A percentile compares a stretch with the other conserved stretches of the same genome.
These are phyloP conservation scores for Brettanomyces naardenensis DNA, from an alignment of 805 yeast genomes.

Conservation along the genomic window DNA sequence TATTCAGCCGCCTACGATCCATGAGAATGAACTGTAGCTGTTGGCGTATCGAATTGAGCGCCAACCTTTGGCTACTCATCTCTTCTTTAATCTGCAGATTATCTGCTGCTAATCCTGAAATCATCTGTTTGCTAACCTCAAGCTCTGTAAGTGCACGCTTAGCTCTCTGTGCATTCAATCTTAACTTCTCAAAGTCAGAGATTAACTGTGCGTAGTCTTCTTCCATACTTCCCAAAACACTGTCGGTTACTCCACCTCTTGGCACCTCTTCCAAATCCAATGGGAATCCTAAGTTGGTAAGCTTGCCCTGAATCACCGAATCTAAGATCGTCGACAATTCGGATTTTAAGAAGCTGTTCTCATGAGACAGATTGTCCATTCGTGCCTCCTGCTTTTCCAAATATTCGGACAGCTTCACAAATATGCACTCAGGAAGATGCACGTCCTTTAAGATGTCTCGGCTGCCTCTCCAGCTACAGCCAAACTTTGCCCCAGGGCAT, in stretches of 20 bases:
- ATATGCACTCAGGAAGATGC: slow-evolving; percentile 23
- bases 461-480: slow-evolving; percentile 41
- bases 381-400: slow-evolving; percentile 22
- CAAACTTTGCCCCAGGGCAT: slow-evolving; percentile 41
- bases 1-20: slow-evolving; percentile 31
- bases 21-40: slow-evolving; percentile 43
- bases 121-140: slow-evolving; percentile 19
- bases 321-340: slow-evolving; percentile 39
- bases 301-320: slow-evolving; percentile 40
- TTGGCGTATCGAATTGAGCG: slow-evolving; percentile 38
- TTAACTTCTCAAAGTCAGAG: slow-evolving; percentile 36
- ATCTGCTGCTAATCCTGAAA: slow-evolving; percentile 16
- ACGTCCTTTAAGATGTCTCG: slow-evolving; percentile 21
- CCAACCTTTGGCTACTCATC: slow-evolving; percentile 34
- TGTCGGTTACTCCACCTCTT: slow-evolving; percentile 2
- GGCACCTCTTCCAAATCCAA: slow-evolving; percentile 38
- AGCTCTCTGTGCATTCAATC: slow-evolving; percentile 31
- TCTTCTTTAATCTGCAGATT: slow-evolving; percentile 36
- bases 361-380: slow-evolving; percentile 24
- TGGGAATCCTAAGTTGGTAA: slow-evolving; percentile 41
- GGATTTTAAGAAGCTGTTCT: slow-evolving; percentile 32
- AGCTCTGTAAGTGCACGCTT: slow-evolving; percentile 18
- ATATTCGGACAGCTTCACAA: slow-evolving; percentile 20
- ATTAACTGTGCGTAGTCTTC: slow-evolving; percentile 7
- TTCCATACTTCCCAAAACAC: background rate